Evolutionary conservation across 2,329 filamentous ascomycete species (phyloP).

Genomic region (Delphinella strobiligena): DNA sequence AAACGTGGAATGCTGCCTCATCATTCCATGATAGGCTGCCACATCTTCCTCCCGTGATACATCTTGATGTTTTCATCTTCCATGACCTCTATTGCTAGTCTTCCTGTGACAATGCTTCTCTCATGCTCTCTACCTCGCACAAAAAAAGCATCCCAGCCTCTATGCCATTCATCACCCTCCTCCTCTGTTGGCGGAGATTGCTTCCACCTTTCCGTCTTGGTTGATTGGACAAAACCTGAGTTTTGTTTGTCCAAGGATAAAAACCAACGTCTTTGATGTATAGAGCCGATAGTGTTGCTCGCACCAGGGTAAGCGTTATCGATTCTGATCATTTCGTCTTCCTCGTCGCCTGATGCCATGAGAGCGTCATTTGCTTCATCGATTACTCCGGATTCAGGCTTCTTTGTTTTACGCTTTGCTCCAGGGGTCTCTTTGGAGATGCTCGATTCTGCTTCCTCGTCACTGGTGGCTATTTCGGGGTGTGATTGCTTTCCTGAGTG

Average conservation of each 20-base stretch:
- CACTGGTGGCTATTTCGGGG: background rate
- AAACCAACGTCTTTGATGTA: slow-evolving; percentile 58
- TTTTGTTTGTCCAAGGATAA: slow-evolving; percentile 47
- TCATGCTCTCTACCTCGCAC: slow-evolving; percentile 50
- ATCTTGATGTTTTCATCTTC: slow-evolving; percentile 47
- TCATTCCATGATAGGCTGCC: slow-evolving; percentile 33
- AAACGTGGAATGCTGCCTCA: background rate
- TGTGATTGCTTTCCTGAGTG: background rate
- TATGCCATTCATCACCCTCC: slow-evolving; percentile 15
- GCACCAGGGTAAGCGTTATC: slow-evolving; percentile 58
- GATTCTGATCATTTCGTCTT: slow-evolving; percentile 37
- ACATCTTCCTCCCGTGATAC: slow-evolving; percentile 48
- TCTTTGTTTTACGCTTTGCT: background rate
- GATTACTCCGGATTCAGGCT: background rate
- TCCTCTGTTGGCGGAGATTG: slow-evolving; percentile 10
- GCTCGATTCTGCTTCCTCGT: background rate
- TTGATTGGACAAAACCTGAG: slow-evolving; percentile 41
- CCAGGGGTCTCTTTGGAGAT: background rate
- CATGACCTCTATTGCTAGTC: slow-evolving; percentile 47
- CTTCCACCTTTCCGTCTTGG: background rate
- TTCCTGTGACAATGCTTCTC: slow-evolving; percentile 54
- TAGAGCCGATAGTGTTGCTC: slow-evolving; percentile 51
- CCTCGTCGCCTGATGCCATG: slow-evolving; percentile 18
- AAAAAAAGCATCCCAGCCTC: slow-evolving; percentile 45
- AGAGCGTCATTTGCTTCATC: slow-evolving; percentile 12